A percentile compares a stretch with the other conserved stretches of the same genome.
phyloP scores from a whole-genome alignment of 2,329 filamentous ascomycete genomes.

The Cercospora zeina region DNA sequence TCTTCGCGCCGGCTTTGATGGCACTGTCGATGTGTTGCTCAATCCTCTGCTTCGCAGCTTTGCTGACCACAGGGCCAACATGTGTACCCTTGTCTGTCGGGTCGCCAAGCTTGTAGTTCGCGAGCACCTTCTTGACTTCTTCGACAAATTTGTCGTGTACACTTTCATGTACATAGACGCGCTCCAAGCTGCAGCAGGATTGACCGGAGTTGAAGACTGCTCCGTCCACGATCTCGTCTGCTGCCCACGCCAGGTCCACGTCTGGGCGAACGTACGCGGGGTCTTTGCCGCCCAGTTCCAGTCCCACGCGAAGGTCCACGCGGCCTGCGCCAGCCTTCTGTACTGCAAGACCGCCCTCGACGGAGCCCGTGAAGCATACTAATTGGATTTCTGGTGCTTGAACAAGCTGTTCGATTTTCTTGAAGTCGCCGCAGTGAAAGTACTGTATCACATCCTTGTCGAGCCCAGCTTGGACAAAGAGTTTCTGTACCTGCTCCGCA shows the following conservation, averaged over 20 bases:
- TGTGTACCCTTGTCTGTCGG: conserved; percentile 77
- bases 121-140: conserved; percentile 75
- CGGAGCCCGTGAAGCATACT: conserved; percentile 92
- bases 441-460: conserved; percentile 84
- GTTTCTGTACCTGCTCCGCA: conserved; percentile 75
- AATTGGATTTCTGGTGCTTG: conserved; percentile 73
- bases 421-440: conserved; percentile 82
- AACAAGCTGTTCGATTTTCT: conserved; percentile 74
- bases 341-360: conserved; percentile 80
- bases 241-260: conserved; percentile 86
- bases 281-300: conserved; percentile 94
- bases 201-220: conserved; percentile 99
- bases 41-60: conserved; percentile 73
- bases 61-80: conserved; percentile 85
- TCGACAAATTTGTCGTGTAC: conserved; percentile 81
- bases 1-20: conserved; percentile 75
- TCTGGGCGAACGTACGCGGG: conserved; percentile 85
- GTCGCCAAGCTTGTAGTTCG: conserved; percentile 81
- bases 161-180: conserved; percentile 83
- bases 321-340: conserved; percentile 82
- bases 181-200: conserved; percentile 90
- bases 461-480: conserved; percentile 78
- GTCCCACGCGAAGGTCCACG: conserved; percentile 73
- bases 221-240: conserved; percentile 91
- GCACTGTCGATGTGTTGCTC: conserved; percentile 80